These are phyloP conservation scores for Candida tropicalis DNA, from an alignment of 1,139 yeast species.

Conservation along the genomic window DNA sequence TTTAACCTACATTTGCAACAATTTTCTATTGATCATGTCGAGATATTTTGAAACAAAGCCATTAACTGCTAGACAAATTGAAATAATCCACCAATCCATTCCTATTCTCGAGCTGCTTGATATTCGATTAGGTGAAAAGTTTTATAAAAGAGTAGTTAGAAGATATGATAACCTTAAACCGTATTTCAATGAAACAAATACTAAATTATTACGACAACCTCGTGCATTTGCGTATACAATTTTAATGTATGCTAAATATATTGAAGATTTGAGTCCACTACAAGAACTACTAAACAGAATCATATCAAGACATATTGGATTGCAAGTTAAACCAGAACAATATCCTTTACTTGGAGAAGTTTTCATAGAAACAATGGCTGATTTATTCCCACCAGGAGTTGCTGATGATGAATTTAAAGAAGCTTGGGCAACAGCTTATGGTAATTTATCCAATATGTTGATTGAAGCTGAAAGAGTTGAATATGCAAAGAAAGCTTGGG, in stretches of 20 bases:
- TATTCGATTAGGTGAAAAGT: slow-evolving; percentile 52
- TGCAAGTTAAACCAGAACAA: slow-evolving; percentile 62
- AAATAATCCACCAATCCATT: slow-evolving; percentile 55
- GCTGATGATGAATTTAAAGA: slow-evolving; percentile 59
- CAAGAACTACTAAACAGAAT: slow-evolving; percentile 59
- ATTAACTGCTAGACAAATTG: slow-evolving; percentile 32
- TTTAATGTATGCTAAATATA: slow-evolving; percentile 62
- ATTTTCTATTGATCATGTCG: no score
- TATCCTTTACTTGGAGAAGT: slow-evolving; percentile 65
- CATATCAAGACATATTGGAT: slow-evolving; percentile 66
- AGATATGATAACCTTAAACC: slow-evolving; percentile 57
- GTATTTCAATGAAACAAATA: slow-evolving; percentile 63
- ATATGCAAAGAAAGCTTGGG: slow-evolving; percentile 55
- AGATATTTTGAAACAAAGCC: slow-evolving; percentile 17
- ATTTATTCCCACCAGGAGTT: slow-evolving; percentile 55
- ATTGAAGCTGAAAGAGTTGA: slow-evolving; percentile 55
- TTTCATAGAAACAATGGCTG: slow-evolving; percentile 54
- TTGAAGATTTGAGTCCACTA: slow-evolving; percentile 59
- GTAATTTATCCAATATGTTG: slow-evolving; percentile 61
- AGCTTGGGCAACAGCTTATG: slow-evolving; percentile 70
- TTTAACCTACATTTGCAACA: no score
- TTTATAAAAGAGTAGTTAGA: slow-evolving; percentile 59
- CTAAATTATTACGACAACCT: slow-evolving; percentile 59
- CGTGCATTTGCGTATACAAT: slow-evolving; percentile 64
- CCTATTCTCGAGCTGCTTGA: slow-evolving; percentile 64